phyloP scores from a whole-genome alignment of 306 rosid genomes.

The Pachyrhizus erosus region DNA sequence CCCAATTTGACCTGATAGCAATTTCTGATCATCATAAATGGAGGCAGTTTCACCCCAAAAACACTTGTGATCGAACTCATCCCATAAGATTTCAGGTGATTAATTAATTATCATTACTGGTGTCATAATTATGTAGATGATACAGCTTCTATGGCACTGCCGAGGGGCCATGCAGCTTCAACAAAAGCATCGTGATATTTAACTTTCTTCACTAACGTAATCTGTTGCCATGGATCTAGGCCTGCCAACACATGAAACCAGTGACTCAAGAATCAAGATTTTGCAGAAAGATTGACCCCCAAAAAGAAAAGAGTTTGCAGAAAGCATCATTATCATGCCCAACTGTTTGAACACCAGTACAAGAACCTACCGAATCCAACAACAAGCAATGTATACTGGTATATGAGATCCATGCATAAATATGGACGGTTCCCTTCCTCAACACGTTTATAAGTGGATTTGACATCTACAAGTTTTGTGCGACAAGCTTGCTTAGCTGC shows the following conservation, averaged over 20 bases:
- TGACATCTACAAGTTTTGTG: slow-evolving; percentile 69
- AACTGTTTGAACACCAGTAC: neutral
- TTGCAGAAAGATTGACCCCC: neutral
- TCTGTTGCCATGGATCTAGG: slow-evolving; percentile 81
- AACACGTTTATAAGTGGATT: slow-evolving; percentile 52
- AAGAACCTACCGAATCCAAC: slow-evolving; percentile 79
- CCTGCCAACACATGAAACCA: slow-evolving; percentile 53
- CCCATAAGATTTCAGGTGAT: slow-evolving; percentile 18
- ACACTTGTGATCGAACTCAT: neutral
- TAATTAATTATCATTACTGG: slow-evolving; percentile 46
- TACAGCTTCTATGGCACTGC: slow-evolving; percentile 97
- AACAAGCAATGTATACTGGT: slow-evolving; percentile 77
- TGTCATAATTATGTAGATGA: slow-evolving; percentile 67
- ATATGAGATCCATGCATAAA: slow-evolving; percentile 92
- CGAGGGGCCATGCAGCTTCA: slow-evolving; percentile 99
- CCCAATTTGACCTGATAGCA: slow-evolving; percentile 5
- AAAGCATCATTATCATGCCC: neutral
- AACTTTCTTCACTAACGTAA: slow-evolving; percentile 86
- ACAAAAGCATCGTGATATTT: slow-evolving; percentile 70
- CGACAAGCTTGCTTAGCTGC: slow-evolving; percentile 87
- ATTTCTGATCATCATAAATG: slow-evolving; percentile 35
- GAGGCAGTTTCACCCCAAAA: slow-evolving; percentile 27
- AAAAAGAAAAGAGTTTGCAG: neutral
- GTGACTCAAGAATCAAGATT: slow-evolving; percentile 17
- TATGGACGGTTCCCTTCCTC: slow-evolving; percentile 74